Evolutionary conservation across 441 rosid genomes (phyloP).

Genomic region (Eruca vesicaria): DNA sequence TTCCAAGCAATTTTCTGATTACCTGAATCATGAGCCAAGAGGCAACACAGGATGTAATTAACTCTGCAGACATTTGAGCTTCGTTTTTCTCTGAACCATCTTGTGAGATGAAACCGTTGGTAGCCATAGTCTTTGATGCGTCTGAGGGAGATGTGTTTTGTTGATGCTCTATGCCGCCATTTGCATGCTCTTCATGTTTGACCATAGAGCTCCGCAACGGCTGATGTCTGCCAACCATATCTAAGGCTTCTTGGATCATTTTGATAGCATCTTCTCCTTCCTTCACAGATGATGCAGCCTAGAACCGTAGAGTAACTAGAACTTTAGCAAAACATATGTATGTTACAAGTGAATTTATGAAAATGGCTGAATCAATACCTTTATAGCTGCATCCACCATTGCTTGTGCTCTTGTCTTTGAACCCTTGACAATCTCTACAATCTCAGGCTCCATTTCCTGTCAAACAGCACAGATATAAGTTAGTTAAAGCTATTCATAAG

Average conservation of each 20-base stretch:
- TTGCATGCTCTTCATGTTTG: conserved; percentile 47
- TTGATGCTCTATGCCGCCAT: conserved; percentile 35
- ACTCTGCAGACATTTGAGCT: conserved; percentile 67
- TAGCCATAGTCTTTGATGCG: conserved; percentile 35
- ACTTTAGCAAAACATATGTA: conserved; percentile 2
- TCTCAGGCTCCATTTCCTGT: conserved; percentile 71
- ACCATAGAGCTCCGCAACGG: conserved; percentile 38
- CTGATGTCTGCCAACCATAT: conserved; percentile 48
- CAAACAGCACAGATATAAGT: conserved; percentile 36
- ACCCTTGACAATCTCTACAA: conserved; percentile 62
- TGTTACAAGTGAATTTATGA: conserved; percentile 8
- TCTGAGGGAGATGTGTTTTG: conserved; percentile 36
- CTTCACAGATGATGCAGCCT: conserved; percentile 74
- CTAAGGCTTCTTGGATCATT: conserved; percentile 73
- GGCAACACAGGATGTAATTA: conserved; percentile 85
- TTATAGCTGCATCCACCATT: conserved; percentile 89
- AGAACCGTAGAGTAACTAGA: conserved; percentile 27
- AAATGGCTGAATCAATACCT: conserved; percentile 45
- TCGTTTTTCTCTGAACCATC: conserved; percentile 43
- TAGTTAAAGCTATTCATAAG: conserved; percentile 33
- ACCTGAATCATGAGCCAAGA: conserved; percentile 91
- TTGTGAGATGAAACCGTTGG: conserved; percentile 32
- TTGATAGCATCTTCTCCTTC: conserved; percentile 77
- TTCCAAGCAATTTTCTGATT: conserved; percentile 24
- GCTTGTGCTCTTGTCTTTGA: conserved; percentile 68